phyloP scores from a whole-genome alignment of 2,329 filamentous ascomycete genomes.

The Xylariaceae sp. region DNA sequence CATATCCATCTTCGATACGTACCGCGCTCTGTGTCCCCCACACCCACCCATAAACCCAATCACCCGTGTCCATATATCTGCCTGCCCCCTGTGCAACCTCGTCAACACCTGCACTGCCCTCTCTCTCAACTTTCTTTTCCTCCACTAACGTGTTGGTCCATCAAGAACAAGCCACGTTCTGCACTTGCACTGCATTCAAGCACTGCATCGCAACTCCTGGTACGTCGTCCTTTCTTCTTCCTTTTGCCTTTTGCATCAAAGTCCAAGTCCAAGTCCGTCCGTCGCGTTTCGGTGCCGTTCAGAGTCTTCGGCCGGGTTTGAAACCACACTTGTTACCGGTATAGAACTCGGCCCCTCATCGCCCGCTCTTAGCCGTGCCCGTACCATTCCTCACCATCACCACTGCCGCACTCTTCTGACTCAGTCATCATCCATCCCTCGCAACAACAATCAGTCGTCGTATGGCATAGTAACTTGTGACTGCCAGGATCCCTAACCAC shows the following conservation, averaged over 20 bases:
- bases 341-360: not conserved
- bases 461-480: not conserved
- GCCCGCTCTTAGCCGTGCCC: not conserved
- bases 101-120: not conserved
- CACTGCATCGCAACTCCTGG: not conserved
- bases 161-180: not conserved
- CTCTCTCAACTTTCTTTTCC: not conserved
- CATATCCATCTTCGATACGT: not conserved
- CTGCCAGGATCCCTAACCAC: not conserved
- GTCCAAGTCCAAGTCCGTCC: not conserved
- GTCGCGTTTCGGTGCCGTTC: not conserved
- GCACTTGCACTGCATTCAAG: conserved; percentile 1
- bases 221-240: not conserved
- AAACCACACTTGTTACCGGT: not conserved
- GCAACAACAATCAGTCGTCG: not conserved
- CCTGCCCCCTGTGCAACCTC: not conserved
- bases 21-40: not conserved
- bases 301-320: not conserved
- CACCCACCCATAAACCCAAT: not conserved
- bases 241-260: not conserved
- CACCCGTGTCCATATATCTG: not conserved
- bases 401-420: not conserved
- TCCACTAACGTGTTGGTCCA: not conserved
- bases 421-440: not conserved
- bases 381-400: not conserved